These are phyloP conservation scores for Trypanosoma platydactyli DNA, from an alignment of 208 protist species.

Conservation along the genomic window DNA sequence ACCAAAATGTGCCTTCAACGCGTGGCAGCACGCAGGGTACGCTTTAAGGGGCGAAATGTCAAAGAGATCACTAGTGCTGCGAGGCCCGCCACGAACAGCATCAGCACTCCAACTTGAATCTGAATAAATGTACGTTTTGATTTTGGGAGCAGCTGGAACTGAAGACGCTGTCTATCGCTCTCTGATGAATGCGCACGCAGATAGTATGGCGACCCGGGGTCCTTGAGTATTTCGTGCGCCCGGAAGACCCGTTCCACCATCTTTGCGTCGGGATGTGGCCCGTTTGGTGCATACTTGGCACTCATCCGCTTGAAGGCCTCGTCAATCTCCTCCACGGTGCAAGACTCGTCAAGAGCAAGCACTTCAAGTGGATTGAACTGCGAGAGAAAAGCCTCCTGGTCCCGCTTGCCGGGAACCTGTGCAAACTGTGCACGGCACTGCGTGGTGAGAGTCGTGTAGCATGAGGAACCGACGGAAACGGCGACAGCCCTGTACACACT, in stretches of 20 bases:
- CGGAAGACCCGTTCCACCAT: constrained; percentile 79
- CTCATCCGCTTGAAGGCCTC: constrained; percentile 54
- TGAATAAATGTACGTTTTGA: constrained; percentile 62
- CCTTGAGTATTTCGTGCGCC: constrained; percentile 81
- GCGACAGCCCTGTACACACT: not conserved
- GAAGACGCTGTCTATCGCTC: constrained; percentile 68
- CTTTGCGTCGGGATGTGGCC: constrained; percentile 56
- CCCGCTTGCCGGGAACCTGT: constrained; percentile 75
- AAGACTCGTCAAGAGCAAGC: constrained; percentile 57
- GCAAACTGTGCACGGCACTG: constrained; percentile 76
- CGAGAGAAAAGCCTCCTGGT: constrained; percentile 82
- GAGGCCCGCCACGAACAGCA: constrained; percentile 41
- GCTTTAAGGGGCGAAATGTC: constrained; percentile 67
- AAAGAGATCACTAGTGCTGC: constrained; percentile 54
- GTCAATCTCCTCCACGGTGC: constrained; percentile 80
- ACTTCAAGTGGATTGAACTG: constrained; percentile 84
- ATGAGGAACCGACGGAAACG: constrained; percentile 13
- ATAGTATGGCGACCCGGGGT: constrained; percentile 83
- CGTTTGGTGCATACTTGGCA: constrained; percentile 69
- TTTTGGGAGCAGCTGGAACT: constrained; percentile 85
- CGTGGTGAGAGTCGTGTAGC: constrained; percentile 2
- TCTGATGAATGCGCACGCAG: constrained; percentile 72
- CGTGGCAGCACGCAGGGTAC: constrained; percentile 63
- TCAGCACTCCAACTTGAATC: constrained; percentile 58
- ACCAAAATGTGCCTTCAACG: constrained; percentile 43